These are phyloP conservation scores for Podospora tetraspora DNA, from an alignment of 495 filamentous ascomycete genomes.

Conservation along the genomic window DNA sequence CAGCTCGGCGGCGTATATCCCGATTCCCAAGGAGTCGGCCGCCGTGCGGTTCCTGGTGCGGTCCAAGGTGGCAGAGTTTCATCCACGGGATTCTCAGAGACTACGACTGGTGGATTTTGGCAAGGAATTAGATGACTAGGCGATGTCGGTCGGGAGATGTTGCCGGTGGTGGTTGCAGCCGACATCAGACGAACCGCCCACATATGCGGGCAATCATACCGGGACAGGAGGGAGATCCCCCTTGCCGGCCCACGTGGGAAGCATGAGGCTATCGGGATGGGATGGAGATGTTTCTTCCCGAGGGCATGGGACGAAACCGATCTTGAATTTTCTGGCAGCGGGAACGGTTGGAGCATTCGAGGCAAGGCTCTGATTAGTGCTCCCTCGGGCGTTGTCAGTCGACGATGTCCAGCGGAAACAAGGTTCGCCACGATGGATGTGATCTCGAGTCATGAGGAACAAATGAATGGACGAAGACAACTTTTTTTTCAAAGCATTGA, in stretches of 20 bases:
- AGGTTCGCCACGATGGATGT: neutral
- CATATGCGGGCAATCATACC: conserved; percentile 12
- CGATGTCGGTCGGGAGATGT: neutral
- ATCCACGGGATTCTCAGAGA: conserved; percentile 72
- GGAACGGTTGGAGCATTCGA: neutral
- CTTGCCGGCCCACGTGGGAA: neutral
- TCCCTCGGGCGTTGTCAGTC: neutral
- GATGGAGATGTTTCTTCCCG: neutral
- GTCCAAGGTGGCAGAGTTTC: conserved; percentile 79
- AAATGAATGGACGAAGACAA: neutral
- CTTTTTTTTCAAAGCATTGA: too few species aligned
- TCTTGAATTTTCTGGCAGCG: neutral
- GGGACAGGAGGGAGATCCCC: conserved; percentile 5
- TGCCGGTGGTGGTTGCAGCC: neutral
- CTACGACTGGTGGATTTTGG: conserved; percentile 82
- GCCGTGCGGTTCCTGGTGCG: conserved; percentile 76
- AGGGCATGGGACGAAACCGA: neutral
- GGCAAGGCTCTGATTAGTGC: neutral
- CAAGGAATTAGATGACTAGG: conserved; percentile 62
- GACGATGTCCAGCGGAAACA: neutral
- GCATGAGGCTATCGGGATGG: neutral
- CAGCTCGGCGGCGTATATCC: conserved; percentile 58
- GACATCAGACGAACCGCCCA: neutral
- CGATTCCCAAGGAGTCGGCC: conserved; percentile 69
- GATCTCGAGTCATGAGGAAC: neutral